Base-by-base conservation (phyloP, 164 flowering plant genomes). In the Magnolia officinalis region DNA sequence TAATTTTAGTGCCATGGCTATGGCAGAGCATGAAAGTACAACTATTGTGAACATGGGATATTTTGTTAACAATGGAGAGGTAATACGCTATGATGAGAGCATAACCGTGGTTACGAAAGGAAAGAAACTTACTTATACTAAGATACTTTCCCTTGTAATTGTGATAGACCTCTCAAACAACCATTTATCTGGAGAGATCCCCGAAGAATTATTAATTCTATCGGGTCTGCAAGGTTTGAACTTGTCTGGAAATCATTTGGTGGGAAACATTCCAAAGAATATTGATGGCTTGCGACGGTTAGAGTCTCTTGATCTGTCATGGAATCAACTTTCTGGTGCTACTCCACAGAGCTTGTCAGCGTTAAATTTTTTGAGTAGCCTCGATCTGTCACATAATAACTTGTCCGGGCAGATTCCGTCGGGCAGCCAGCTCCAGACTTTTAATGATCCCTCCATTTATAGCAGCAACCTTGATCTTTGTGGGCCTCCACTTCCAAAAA, bases 121-220 rank as follows among this genome's bases (percentile, higher is more conserved):
- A 10, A 13, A 0, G 18, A 1, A 9, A 9, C 45, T 23, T 9
- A 4, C 1, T 10, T 67, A 67, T 67, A 67, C 16, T 0, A 67
- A 1, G 45, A 67, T 5, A 0, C 37, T 67, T 23, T 26, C 70
- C 3, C 70, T 67, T 8, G 45, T 67, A 9, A 13, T 20, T 37
- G 20, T 9, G 8, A 7, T n/a, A 6, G 55, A 68, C 59, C 76
- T 82, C 5, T 63, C 78, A n/a, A 50, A 63, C 23, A 86, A 86
- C 26, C 37, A 29, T 1, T 63, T 83, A 0, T 83, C 79, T n/a
- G 72, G 72, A 0, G 18, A 19, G 19, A 20, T 70, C 18, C 72
- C 72, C 8, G 18, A 18, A 49, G 24, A 49, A 49, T 9, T 70
- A 8, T 8, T 7, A n/a, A 50, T 1, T n/a, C 55, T 70, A 14